Base-by-base conservation (phyloP, 164 flowering plant genomes). In the Stephania cephalantha region DNA sequence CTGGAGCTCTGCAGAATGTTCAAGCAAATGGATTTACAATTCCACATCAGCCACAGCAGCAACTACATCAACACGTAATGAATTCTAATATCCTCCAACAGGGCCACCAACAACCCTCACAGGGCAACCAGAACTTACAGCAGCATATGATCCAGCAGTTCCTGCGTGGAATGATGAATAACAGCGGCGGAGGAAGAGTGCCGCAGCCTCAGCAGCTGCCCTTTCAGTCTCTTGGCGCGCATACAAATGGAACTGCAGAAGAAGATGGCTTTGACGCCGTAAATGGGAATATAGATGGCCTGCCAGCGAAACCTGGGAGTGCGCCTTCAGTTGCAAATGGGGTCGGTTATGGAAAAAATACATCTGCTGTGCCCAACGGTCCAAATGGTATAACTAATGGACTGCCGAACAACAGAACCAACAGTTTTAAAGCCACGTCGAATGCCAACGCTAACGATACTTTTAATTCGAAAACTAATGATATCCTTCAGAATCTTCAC, bases 71-170 rank as follows among this genome's bases (percentile, higher is more conserved):
- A 69, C 84, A 84, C 10, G 69, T 84, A 6, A 50, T 79, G 52
- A 84, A 74, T 69, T 42, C 75, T 48, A 79, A 68, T 73, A 75
- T 74, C 71, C 77, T 83, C 6, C 90, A 83, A 58, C 95, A 87
- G 73, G 81, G 65, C 72, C 87, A 81, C 67, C 71, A 76, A 13
- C 89, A 78, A 64, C 22, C 79, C 29, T 76, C 88, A 15, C 88
- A 84, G 76, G 84, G 82, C 18, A 87, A 82, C 75, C 92, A 81
- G 79, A 83, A 85, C 61, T 63, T 90, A 52, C 95, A 88, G 65
- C 93, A 88, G 72, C 96, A 89, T 52, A 84, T 90, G 89, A 83
- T 95, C 73, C 98, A 95, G 80, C 98, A 90, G 67, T 73, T 91
- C 68, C 84, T 91, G 76, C 97, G 92, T 74, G 93, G 90, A 76